Evolutionary conservation across 441 rosid species (phyloP).

Genomic region (Isatis lusitanica): DNA sequence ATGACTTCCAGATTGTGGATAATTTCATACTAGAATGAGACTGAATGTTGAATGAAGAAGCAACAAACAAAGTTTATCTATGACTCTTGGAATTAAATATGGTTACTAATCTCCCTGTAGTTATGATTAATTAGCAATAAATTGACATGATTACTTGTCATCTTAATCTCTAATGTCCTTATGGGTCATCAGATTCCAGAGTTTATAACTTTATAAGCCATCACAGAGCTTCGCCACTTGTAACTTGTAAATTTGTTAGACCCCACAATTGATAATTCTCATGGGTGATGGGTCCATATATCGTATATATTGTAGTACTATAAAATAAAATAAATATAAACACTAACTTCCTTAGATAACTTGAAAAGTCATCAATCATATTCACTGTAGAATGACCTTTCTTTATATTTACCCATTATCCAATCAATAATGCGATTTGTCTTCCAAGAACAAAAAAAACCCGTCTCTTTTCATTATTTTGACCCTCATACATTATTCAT

Average conservation of each 20-base stretch:
- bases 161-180: slow-evolving; percentile 5
- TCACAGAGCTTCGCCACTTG: slow-evolving; percentile 26
- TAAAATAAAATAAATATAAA: neutral
- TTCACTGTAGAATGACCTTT: slow-evolving; percentile 15
- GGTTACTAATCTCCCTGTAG: neutral
- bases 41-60: neutral
- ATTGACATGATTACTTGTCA: slow-evolving; percentile 14
- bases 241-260: slow-evolving; percentile 10
- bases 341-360: slow-evolving; percentile 16
- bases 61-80: neutral
- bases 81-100: neutral
- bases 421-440: slow-evolving; percentile 10
- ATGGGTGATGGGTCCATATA: slow-evolving; percentile 4
- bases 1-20: neutral
- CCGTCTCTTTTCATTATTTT: neutral
- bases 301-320: neutral
- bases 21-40: neutral
- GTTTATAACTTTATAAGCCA: neutral
- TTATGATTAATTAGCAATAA: neutral
- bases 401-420: slow-evolving; percentile 12
- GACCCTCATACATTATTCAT: slow-evolving; percentile 1
- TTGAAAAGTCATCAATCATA: slow-evolving; percentile 34
- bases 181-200: slow-evolving; percentile 13
- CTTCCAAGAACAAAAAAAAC: slow-evolving; percentile 1
- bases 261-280: slow-evolving; percentile 22